Percentiles rank a stretch among this genome's conserved stretches.
These are phyloP conservation scores for Drosera spatulata DNA, from an alignment of 179 eudicot species.

Conservation along the genomic window DNA sequence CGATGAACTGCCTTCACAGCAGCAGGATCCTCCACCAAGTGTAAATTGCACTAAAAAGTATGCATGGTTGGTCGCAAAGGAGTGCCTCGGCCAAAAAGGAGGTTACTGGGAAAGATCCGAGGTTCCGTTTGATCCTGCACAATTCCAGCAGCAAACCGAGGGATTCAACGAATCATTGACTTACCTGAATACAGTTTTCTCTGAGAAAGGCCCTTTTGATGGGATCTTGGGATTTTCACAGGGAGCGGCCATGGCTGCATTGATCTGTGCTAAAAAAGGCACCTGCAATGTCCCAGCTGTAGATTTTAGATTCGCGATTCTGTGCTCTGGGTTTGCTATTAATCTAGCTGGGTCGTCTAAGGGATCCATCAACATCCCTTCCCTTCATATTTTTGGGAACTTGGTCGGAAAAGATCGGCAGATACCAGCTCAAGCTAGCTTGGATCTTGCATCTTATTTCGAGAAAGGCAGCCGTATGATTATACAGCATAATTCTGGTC, in stretches of 20 bases:
- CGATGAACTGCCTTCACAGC: slow-evolving; percentile 8
- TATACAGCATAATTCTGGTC: slow-evolving; percentile 79
- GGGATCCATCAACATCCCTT: slow-evolving; percentile 61
- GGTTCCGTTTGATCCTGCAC: slow-evolving; percentile 59
- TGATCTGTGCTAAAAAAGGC: slow-evolving; percentile 36
- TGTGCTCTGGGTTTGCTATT: slow-evolving; percentile 80
- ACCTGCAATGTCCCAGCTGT: slow-evolving; percentile 22
- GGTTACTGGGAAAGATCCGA: slow-evolving; percentile 46
- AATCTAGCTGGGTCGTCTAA: slow-evolving; percentile 25
- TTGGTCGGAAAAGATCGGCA: slow-evolving; percentile 63
- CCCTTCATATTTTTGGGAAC: slow-evolving; percentile 76
- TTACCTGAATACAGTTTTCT: slow-evolving; percentile 35
- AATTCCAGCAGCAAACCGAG: slow-evolving; percentile 74
- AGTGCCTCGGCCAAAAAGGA: slow-evolving; percentile 15
- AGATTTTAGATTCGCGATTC: slow-evolving; percentile 62
- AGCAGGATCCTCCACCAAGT: slow-evolving; percentile 29
- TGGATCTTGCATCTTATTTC: slow-evolving; percentile 59
- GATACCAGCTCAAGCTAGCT: slow-evolving; percentile 49
- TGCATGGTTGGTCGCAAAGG: slow-evolving; percentile 70
- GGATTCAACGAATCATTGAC: slow-evolving; percentile 61
- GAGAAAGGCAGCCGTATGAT: slow-evolving; percentile 49
- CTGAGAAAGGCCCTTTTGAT: slow-evolving; percentile 67
- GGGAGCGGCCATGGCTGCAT: slow-evolving; percentile 92
- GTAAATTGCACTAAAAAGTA: slow-evolving; percentile 56
- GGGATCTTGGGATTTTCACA: slow-evolving; percentile 96